These are phyloP conservation scores for Thinopyrum elongatum DNA, from an alignment of 176 grass and related monocot genomes.

Conservation along the genomic window DNA sequence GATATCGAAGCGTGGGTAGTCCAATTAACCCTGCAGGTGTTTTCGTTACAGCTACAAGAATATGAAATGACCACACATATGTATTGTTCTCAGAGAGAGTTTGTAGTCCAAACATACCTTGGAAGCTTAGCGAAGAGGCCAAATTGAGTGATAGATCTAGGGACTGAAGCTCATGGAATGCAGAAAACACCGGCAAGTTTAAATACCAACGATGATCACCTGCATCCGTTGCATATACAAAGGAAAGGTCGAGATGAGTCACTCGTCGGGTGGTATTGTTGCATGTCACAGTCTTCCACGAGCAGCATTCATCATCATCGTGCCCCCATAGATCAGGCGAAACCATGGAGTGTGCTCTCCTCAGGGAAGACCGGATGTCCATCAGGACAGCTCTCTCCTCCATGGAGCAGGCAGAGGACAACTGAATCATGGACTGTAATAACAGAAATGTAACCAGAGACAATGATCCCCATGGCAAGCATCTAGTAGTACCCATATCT, in stretches of 20 bases:
- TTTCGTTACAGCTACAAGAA: not conserved
- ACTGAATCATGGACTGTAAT: not conserved
- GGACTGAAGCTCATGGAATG: not conserved
- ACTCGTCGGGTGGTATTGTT: not conserved
- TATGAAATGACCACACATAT: not conserved
- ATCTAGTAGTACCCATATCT: not conserved
- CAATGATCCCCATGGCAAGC: not conserved
- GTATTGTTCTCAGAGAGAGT: not conserved
- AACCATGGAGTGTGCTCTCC: not conserved
- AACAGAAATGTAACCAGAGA: not conserved
- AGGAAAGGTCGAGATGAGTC: not conserved
- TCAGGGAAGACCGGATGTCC: not conserved
- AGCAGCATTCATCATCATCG: not conserved
- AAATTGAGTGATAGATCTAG: not conserved
- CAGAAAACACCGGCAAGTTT: not conserved
- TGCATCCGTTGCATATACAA: not conserved
- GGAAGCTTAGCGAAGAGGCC: not conserved
- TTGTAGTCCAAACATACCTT: not conserved
- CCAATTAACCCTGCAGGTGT: not conserved
- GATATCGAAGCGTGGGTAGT: not conserved
- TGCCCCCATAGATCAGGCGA: not conserved
- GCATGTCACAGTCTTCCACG: not conserved
- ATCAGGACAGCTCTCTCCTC: not conserved
- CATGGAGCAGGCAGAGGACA: not conserved
- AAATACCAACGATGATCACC: not conserved